Evolutionary conservation across 495 filamentous ascomycete genomes (phyloP).

Genomic region (Hyaloscypha bicolor): DNA sequence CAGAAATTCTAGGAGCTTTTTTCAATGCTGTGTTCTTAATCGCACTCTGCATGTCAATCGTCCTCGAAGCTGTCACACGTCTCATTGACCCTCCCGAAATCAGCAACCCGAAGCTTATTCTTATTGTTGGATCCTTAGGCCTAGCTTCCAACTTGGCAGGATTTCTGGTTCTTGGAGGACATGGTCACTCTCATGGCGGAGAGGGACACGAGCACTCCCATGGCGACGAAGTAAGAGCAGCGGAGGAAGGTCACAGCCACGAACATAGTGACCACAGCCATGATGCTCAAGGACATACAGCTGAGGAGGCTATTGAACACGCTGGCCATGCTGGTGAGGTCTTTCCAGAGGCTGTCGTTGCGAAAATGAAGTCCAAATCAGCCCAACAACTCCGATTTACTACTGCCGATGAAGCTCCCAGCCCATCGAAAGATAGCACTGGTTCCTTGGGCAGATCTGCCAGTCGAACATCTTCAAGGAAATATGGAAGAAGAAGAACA

Average conservation of each 20-base stretch:
- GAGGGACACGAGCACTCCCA: constrained; percentile 47
- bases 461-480: constrained; percentile 16
- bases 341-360: constrained; percentile 37
- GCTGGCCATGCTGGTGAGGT: constrained; percentile 51
- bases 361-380: constrained; percentile 25
- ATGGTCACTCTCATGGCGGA: constrained; percentile 80
- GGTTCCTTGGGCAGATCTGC: constrained; percentile 22
- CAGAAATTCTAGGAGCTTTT: constrained; percentile 94
- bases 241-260: constrained; percentile 43
- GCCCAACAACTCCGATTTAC: constrained; percentile 26
- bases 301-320: constrained; percentile 38
- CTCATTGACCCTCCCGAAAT: constrained; percentile 89
- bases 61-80: constrained; percentile 88
- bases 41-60: constrained; percentile 91
- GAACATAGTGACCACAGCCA: constrained; percentile 41
- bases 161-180: constrained; percentile 87
- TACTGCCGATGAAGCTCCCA: constrained; percentile 4
- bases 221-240: constrained; percentile 37
- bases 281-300: constrained; percentile 8
- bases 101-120: constrained; percentile 77
- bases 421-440: constrained; percentile 19
- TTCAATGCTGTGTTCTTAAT: constrained; percentile 97
- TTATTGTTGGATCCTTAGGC: constrained; percentile 84
- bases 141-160: constrained; percentile 91
- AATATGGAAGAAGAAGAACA: constrained; percentile 56